Evolutionary conservation across 257 asterid genomes (phyloP).

Genomic region (Solanum chmielewskii): DNA sequence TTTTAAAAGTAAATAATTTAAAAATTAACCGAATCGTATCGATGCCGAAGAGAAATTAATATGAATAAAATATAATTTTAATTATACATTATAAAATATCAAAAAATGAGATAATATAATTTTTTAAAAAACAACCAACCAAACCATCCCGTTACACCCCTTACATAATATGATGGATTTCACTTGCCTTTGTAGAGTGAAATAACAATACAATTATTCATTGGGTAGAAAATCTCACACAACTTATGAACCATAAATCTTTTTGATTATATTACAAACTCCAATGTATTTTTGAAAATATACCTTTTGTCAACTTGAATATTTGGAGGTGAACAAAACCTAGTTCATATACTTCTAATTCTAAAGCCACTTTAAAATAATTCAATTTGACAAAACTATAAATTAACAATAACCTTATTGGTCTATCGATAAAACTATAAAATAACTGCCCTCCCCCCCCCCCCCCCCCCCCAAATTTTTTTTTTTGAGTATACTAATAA

Average conservation of each 20-base stretch:
- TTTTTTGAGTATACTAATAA: no score
- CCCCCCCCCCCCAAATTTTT: fast-evolving
- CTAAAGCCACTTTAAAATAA: not conserved
- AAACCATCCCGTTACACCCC: no score
- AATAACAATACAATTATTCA: not conserved
- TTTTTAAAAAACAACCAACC: no score
- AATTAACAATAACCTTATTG: not conserved
- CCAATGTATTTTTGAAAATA: not conserved
- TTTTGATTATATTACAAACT: not conserved
- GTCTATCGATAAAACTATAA: not conserved
- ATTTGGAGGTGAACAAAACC: not conserved
- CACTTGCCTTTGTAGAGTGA: not conserved
- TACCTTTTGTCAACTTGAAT: not conserved
- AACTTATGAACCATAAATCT: not conserved
- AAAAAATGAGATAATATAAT: no score
- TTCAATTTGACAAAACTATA: not conserved
- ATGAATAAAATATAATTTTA: no score
- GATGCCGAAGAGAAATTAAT: no score
- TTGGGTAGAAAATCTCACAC: not conserved
- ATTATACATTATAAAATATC: no score
- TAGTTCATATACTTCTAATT: not conserved
- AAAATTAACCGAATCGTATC: no score
- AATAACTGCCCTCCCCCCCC: not conserved
- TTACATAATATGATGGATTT: not conserved
- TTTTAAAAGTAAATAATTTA: no score